Percentiles rank a stretch among this genome's conserved stretches.
These are phyloP conservation scores for Salix koriyanagi DNA, from an alignment of 345 rosid species.

Conservation along the genomic window DNA sequence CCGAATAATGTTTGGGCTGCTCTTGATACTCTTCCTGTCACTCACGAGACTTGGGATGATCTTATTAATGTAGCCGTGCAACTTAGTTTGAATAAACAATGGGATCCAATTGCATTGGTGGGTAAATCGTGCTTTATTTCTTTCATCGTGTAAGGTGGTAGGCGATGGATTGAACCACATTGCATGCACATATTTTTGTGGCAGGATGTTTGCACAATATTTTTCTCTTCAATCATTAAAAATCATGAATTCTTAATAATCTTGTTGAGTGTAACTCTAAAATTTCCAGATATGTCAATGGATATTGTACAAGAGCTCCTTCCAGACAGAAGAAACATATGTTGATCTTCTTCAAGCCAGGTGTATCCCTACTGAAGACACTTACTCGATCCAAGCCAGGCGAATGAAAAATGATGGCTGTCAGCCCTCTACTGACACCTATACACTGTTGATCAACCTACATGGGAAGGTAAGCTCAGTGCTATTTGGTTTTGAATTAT, in stretches of 20 bases:
- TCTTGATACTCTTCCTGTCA: slow-evolving; percentile 59
- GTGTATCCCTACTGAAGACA: slow-evolving; percentile 82
- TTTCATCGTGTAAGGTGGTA: no score
- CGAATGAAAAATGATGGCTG: slow-evolving; percentile 74
- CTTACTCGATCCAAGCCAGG: no score
- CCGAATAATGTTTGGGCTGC: slow-evolving; percentile 14
- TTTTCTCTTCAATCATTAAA: neutral
- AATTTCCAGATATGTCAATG: slow-evolving; percentile 70
- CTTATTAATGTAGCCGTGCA: slow-evolving; percentile 32
- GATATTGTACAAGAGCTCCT: slow-evolving; percentile 75
- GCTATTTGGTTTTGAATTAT: neutral
- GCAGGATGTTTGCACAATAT: no score
- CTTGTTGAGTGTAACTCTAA: neutral
- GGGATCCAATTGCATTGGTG: slow-evolving; percentile 73
- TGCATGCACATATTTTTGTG: neutral
- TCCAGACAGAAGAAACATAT: slow-evolving; percentile 74
- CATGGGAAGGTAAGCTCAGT: slow-evolving; percentile 64
- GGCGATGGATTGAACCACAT: neutral
- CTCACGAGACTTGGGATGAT: slow-evolving; percentile 28
- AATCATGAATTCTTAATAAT: neutral
- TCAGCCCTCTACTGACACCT: slow-evolving; percentile 70
- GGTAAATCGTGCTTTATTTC: slow-evolving; percentile 4
- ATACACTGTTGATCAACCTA: slow-evolving; percentile 79
- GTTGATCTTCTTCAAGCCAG: slow-evolving; percentile 69
- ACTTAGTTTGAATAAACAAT: slow-evolving; percentile 69